These are phyloP conservation scores for Penicillium waksmanii DNA, from an alignment of 495 filamentous ascomycete species.

Conservation along the genomic window DNA sequence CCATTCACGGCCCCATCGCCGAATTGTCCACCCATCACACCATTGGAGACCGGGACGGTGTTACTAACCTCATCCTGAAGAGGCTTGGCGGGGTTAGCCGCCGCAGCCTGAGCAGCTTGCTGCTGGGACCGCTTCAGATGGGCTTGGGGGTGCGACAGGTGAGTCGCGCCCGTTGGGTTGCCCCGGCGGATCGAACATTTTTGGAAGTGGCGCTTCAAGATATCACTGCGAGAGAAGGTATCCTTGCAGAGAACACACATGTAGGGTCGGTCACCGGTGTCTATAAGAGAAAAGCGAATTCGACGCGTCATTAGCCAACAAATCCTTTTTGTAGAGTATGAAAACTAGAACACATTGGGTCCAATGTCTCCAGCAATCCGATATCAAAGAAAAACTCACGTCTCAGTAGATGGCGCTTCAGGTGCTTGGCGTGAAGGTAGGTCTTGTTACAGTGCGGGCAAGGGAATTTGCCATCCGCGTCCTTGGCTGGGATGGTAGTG, in stretches of 20 bases:
- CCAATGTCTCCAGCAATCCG: too few relatives aligned
- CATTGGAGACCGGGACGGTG: slow-evolving; percentile 48
- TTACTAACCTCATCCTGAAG: slow-evolving; percentile 55
- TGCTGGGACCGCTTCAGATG: slow-evolving; percentile 76
- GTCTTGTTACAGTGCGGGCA: slow-evolving; percentile 97
- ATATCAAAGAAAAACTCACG: slow-evolving; percentile 65
- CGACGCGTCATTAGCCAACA: slow-evolving; percentile 22
- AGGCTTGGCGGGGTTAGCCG: slow-evolving; percentile 58
- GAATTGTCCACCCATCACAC: slow-evolving; percentile 48
- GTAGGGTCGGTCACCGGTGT: slow-evolving; percentile 96
- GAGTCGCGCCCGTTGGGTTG: slow-evolving; percentile 88
- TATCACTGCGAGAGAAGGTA: slow-evolving; percentile 98
- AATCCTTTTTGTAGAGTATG: neutral
- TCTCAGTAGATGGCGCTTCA: slow-evolving; percentile 92
- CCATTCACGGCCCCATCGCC: slow-evolving; percentile 51
- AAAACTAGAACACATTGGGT: too few relatives aligned
- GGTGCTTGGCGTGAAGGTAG: slow-evolving; percentile 95
- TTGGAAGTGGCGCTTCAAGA: slow-evolving; percentile 97
- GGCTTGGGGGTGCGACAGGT: slow-evolving; percentile 88
- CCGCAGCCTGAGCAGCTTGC: slow-evolving; percentile 48
- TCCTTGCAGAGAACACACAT: slow-evolving; percentile 96
- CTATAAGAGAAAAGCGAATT: slow-evolving; percentile 44
- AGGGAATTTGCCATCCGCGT: slow-evolving; percentile 94
- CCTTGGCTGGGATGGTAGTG: slow-evolving; percentile 83
- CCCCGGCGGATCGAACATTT: slow-evolving; percentile 95